Evolutionary conservation across 2,329 filamentous ascomycete species (phyloP), one percentile per base, ranked within the genome.

Genomic region (Penicillium sp.): DNA sequence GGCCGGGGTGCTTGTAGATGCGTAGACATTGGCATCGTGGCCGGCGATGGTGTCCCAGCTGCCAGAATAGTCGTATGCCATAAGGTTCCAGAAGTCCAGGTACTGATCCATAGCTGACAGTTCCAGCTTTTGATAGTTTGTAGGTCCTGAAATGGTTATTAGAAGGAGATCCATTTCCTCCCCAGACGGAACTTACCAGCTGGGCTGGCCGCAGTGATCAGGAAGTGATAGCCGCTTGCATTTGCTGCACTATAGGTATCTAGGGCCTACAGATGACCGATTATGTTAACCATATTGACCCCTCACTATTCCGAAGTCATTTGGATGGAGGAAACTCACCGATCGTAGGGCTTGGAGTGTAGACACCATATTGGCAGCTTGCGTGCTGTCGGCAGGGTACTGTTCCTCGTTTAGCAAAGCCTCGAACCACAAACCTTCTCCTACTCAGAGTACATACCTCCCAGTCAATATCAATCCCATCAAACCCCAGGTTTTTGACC

Each of bases 31-130:
- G 4, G 90, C 80, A 62, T 89, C 83, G 68, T 97, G 89, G 4
- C 84, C 88, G 1, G 86, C 75, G 6, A 63, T 62, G 7, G 67
- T 54, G 57, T 89, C 86, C 89, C 88, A 96, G 3, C 81, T 83
- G 2, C 91, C 91, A 8, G 87, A 82, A 58, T 82, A 93, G 64
- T 94, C 87, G 65, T 93, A 94, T 1, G 84, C 86, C 87, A 94
- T 94, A 9, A 71, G 56, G 45, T 77, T 77, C 65, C 73, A 76
- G 56, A 77, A 76, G 45, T 77, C 74, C 5, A 77, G 62, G 34
- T 72, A 68, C 16, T 58, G 27, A 50, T 75, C 65, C 72, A 77
- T 76, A 9, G 56, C 63, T 2, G 56, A 50, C 3, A 76, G 57
- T 10, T 67, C 58, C 44, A 76, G 51, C 5, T 58, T 60, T 19